A percentile compares a stretch with the other conserved stretches of the same genome.
Evolutionary conservation across 495 filamentous ascomycete genomes (phyloP).

Genomic region (Parmelia sp.): DNA sequence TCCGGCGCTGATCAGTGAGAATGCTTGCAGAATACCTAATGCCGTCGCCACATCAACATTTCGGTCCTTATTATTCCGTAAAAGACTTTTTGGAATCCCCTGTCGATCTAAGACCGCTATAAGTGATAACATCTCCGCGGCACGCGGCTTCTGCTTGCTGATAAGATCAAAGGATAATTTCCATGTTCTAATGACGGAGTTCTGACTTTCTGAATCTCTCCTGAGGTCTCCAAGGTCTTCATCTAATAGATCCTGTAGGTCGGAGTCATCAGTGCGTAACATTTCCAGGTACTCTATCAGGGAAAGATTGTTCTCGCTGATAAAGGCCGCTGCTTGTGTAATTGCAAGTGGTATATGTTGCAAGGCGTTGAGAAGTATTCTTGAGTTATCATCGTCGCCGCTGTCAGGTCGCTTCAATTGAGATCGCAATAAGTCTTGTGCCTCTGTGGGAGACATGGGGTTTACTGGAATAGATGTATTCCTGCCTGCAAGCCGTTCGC

Average conservation of each 20-base stretch:
- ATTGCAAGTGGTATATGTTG: constrained; percentile 31
- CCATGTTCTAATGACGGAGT: constrained; percentile 34
- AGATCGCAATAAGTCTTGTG: constrained; percentile 1
- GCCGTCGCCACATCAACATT: constrained; percentile 21
- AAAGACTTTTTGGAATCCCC: constrained; percentile 31
- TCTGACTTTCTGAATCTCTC: constrained; percentile 30
- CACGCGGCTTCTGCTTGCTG: constrained; percentile 26
- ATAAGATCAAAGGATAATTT: constrained; percentile 40
- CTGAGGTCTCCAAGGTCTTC: constrained; percentile 25
- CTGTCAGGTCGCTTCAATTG: neutral
- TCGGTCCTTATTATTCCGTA: constrained; percentile 14
- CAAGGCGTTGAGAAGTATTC: constrained; percentile 21
- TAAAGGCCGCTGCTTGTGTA: constrained; percentile 34
- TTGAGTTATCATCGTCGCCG: neutral
- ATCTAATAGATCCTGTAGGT: constrained; percentile 22
- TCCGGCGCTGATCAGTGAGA: constrained; percentile 21
- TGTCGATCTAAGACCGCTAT: constrained; percentile 41
- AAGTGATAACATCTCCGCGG: constrained; percentile 34
- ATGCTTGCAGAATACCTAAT: constrained; percentile 21
- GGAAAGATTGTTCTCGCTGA: constrained; percentile 28
- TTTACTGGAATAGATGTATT: constrained; percentile 14
- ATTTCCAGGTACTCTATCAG: constrained; percentile 34
- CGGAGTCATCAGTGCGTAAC: constrained; percentile 22
- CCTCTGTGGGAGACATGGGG: constrained; percentile 13
- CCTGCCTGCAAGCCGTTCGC: constrained; percentile 12